A percentile compares a stretch with the other conserved stretches of the same genome.
These are phyloP conservation scores for Kalmusia sp. DNA, from an alignment of 2,329 filamentous ascomycete genomes.

Conservation along the genomic window DNA sequence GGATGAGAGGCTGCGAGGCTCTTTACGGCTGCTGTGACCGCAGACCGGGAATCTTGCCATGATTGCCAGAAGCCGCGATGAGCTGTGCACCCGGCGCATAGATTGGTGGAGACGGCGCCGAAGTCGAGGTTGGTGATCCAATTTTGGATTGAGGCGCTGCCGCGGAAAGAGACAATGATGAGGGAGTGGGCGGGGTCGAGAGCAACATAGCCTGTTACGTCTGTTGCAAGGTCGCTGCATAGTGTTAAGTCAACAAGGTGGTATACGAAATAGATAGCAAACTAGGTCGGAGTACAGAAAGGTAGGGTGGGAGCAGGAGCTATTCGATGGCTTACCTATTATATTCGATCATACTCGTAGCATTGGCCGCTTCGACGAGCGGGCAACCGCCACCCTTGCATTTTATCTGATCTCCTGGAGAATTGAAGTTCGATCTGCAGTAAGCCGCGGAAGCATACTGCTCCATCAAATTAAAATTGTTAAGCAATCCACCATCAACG, in stretches of 20 bases:
- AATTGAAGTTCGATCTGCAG: conserved; percentile 56
- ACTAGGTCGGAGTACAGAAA: too few species aligned
- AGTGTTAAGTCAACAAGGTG: neutral
- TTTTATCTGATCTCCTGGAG: conserved; percentile 48
- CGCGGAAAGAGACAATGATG: conserved; percentile 67
- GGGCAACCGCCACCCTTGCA: conserved; percentile 59
- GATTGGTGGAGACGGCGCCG: conserved; percentile 47
- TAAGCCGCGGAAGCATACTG: conserved; percentile 63
- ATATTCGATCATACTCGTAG: conserved; percentile 55
- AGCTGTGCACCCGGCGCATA: conserved; percentile 58
- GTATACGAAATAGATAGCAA: neutral
- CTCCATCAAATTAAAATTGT: conserved; percentile 37
- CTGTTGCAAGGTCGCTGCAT: conserved; percentile 20
- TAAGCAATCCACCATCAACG: conserved; percentile 26
- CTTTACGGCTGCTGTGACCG: conserved; percentile 54
- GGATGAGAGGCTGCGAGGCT: conserved; percentile 57
- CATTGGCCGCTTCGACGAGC: conserved; percentile 53
- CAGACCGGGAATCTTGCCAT: conserved; percentile 61
- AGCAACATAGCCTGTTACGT: conserved; percentile 57
- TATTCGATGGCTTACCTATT: conserved; percentile 19
- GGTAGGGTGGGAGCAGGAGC: too few species aligned
- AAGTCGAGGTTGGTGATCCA: conserved; percentile 65
- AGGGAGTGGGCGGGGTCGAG: conserved; percentile 54
- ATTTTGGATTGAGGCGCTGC: conserved; percentile 65
- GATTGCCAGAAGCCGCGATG: conserved; percentile 67